A percentile compares a stretch with the other conserved stretches of the same genome.
These are phyloP conservation scores for Hanseniaspora taiwanica DNA, from an alignment of 805 yeast species.

Conservation along the genomic window DNA sequence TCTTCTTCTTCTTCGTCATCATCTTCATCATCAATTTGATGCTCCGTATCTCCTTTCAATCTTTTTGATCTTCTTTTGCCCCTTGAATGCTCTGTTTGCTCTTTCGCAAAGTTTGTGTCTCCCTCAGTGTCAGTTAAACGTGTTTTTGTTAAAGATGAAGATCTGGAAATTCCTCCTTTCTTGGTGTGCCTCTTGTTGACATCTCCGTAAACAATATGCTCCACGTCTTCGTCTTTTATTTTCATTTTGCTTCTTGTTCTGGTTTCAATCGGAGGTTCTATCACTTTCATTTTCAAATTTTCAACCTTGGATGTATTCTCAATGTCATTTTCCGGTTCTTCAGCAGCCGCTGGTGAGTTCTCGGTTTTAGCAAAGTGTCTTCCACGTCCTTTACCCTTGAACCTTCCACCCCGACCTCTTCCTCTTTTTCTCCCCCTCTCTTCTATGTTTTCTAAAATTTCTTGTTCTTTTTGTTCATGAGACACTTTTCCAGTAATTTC, in stretches of 20 bases:
- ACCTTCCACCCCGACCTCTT: slow-evolving; percentile 3
- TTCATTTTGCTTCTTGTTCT: slow-evolving; percentile 3
- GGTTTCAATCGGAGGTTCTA: neutral
- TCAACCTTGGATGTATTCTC: neutral
- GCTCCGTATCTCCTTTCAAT: no score
- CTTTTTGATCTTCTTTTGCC: neutral
- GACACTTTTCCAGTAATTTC: no score
- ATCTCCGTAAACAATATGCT: slow-evolving; percentile 1
- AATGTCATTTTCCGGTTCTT: neutral
- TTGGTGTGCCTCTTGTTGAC: neutral
- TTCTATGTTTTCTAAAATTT: slow-evolving; percentile 2
- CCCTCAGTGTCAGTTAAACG: no score
- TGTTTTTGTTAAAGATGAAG: no score
- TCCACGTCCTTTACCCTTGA: neutral
- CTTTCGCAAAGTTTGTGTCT: no score
- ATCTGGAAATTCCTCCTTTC: no score
- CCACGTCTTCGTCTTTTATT: neutral
- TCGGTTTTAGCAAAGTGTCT: neutral
- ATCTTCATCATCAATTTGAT: no score
- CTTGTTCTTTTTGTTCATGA: no score
- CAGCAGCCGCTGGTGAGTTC: neutral
- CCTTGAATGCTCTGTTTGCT: neutral
- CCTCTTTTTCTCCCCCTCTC: slow-evolving; percentile 4
- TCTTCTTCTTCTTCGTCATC: neutral
- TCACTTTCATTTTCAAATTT: neutral